Conservation (phyloP, 495 filamentous ascomycete genomes). For the Parathielavia hyrcaniae region DNA sequence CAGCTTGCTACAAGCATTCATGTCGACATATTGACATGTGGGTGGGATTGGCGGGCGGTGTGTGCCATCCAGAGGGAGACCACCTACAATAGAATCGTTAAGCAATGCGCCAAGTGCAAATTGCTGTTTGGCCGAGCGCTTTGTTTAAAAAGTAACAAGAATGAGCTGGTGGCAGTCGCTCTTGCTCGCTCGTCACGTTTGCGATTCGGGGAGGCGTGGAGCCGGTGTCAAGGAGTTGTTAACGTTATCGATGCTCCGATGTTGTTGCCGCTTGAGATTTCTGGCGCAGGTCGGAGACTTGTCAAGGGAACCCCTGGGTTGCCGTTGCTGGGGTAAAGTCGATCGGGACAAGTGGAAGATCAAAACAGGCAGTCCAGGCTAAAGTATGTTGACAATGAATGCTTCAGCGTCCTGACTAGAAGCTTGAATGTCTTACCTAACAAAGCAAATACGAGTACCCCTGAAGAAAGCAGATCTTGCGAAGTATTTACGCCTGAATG, state of each 20-base stretch:
- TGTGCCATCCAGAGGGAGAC: not conserved
- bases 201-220: too few species aligned
- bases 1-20: conserved; percentile 15
- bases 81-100: not conserved
- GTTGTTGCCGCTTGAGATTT: conserved; percentile 15
- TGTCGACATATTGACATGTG: not conserved
- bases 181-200: too few species aligned
- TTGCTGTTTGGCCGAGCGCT: too few species aligned
- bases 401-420: too few species aligned
- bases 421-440: too few species aligned
- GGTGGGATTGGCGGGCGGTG: too few species aligned
- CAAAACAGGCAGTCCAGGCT: too few species aligned
- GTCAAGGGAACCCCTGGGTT: conserved; percentile 5
- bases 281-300: not conserved
- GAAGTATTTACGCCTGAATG: not conserved
- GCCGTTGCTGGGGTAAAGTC: not conserved
- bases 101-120: too few species aligned
- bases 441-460: not conserved
- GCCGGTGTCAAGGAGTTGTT: not conserved
- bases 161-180: not conserved
- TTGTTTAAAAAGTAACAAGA: too few species aligned
- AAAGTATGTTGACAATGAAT: too few species aligned
- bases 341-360: not conserved
- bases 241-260: conserved; percentile 4
- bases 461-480: not conserved